Evolutionary conservation across 2,329 filamentous ascomycete genomes (phyloP).

Genomic region (Colletotrichum sp.): DNA sequence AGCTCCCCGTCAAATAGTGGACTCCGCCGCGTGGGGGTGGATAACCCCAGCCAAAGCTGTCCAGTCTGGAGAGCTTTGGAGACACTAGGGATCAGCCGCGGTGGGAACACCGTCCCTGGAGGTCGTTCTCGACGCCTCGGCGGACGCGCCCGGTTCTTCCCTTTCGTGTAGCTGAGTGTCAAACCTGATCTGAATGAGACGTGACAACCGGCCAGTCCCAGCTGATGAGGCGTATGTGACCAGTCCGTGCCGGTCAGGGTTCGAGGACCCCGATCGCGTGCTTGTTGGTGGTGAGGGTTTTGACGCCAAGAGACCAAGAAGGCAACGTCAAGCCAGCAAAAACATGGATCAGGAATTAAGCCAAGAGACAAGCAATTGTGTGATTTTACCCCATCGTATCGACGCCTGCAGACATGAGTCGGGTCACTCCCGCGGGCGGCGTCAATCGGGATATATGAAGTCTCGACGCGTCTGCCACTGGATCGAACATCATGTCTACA

Average conservation of each 20-base stretch:
- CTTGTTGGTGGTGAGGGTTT: not conserved
- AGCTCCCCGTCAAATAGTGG: not conserved
- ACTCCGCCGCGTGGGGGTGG: not conserved
- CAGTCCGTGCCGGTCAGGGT: not conserved
- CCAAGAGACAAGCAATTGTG: slow-evolving; percentile 11
- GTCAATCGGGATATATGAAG: not conserved
- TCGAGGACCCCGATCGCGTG: slow-evolving; percentile 1
- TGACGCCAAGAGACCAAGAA: not conserved
- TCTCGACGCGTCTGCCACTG: not conserved
- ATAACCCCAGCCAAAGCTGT: not conserved
- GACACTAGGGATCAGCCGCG: not conserved
- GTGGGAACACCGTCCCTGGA: not conserved
- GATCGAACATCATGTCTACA: not conserved
- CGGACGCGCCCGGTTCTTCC: not conserved
- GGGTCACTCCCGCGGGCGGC: not conserved
- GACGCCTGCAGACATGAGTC: not conserved
- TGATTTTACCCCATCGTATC: slow-evolving; percentile 7
- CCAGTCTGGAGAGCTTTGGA: not conserved
- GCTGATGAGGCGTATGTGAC: not conserved
- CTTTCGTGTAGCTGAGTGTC: not conserved
- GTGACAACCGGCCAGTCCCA: not conserved
- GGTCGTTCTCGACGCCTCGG: not conserved
- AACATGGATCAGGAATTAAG: not conserved
- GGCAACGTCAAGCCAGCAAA: not conserved
- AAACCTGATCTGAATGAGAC: not conserved